Evolutionary conservation across 176 grass and related monocot genomes (phyloP).

Genomic region (Rhynchospora tenuis): DNA sequence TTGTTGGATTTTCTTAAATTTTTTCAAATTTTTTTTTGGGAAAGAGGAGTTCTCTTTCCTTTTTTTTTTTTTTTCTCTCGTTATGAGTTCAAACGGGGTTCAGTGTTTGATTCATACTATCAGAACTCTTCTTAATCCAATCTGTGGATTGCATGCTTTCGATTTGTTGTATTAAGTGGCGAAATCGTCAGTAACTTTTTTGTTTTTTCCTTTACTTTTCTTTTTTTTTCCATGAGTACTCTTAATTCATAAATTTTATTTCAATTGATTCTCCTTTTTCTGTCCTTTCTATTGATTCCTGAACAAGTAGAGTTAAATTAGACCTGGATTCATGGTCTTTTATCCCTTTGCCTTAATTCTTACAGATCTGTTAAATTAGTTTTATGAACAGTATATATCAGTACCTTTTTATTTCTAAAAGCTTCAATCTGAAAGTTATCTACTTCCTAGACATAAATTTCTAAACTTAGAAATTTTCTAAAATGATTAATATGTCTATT

Average conservation of each 20-base stretch:
- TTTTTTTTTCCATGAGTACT: background rate
- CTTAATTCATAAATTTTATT: background rate
- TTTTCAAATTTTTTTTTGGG: background rate
- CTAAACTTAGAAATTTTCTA: background rate
- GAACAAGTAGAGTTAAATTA: background rate
- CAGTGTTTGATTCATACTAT: background rate
- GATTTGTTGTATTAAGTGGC: background rate
- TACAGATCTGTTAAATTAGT: background rate
- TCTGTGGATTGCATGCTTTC: background rate
- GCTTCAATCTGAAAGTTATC: background rate
- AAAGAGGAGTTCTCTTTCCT: background rate
- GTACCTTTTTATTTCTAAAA: background rate
- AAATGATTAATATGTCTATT: background rate
- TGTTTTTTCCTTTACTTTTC: background rate
- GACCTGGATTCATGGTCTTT: background rate
- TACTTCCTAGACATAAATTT: background rate
- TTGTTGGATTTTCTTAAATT: background rate
- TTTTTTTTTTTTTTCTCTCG: too few relatives aligned
- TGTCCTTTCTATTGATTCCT: background rate
- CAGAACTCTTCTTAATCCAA: background rate
- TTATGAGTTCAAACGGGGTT: background rate
- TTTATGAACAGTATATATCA: background rate
- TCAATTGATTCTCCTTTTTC: background rate
- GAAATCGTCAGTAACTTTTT: background rate
- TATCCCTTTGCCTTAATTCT: background rate